These are phyloP conservation scores for Spathaspora passalidarum DNA, from an alignment of 805 yeast genomes.

Conservation along the genomic window DNA sequence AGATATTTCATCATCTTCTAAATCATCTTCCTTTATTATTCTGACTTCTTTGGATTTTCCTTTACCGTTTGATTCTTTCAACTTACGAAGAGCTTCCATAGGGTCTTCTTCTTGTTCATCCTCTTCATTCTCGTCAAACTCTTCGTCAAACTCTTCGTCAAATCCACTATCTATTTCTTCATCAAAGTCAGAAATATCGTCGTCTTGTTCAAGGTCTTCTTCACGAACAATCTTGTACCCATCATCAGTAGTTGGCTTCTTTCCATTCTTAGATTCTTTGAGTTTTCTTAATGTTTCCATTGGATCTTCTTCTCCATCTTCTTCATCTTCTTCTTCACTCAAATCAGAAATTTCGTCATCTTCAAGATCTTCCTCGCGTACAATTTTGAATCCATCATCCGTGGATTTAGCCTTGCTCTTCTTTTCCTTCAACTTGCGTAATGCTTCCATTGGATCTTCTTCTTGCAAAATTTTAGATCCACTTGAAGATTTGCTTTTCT, in stretches of 20 bases:
- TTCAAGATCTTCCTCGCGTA: conserved; percentile 26
- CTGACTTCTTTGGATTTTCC: conserved; percentile 13
- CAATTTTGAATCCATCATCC: conserved; percentile 18
- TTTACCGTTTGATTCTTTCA: conserved; percentile 12
- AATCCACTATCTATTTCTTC: conserved; percentile 1
- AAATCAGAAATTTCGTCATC: conserved; percentile 21
- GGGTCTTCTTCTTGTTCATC: conserved; percentile 15
- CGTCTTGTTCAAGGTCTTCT: conserved; percentile 25
- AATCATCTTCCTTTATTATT: conserved; percentile 30
- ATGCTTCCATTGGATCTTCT: conserved; percentile 22
- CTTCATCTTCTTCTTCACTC: conserved; percentile 7
- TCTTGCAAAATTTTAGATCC: conserved; percentile 1
- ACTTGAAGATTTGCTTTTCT: conserved; percentile 1
- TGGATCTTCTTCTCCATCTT: conserved; percentile 15
- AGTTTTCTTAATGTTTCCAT: conserved; percentile 14
- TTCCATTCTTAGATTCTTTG: conserved; percentile 9
- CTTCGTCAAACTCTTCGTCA: conserved; percentile 6
- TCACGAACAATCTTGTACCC: conserved; percentile 24
- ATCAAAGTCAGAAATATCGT: conserved; percentile 16
- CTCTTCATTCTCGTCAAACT: conserved; percentile 13
- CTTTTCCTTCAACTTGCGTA: conserved; percentile 14
- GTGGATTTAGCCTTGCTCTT: conserved; percentile 2
- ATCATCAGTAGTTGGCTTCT: conserved; percentile 5
- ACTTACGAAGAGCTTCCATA: conserved; percentile 14
- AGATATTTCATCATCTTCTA: conserved; percentile 19